A percentile compares a stretch with the other conserved stretches of the same genome.
Evolutionary conservation across 108 stramenopile species (phyloP).

Genomic region (Fragilaria radians): DNA sequence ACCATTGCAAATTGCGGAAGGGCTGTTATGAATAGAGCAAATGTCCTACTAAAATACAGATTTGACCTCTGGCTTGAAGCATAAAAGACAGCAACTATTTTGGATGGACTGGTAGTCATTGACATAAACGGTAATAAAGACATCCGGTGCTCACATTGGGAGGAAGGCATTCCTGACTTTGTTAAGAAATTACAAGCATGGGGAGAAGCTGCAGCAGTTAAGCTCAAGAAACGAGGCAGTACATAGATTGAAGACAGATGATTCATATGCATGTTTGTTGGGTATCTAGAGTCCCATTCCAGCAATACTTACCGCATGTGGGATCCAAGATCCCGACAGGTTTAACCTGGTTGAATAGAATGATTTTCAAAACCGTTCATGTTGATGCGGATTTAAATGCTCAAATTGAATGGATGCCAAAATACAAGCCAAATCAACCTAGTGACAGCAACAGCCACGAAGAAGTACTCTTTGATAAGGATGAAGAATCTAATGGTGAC

Average conservation of each 20-base stretch:
- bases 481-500: too few species aligned
- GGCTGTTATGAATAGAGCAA: slow-evolving; percentile 1
- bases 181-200: slow-evolving; percentile 7
- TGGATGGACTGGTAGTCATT: slow-evolving; percentile 14
- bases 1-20: slow-evolving; percentile 3
- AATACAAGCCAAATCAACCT: too few species aligned
- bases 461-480: too few species aligned
- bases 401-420: too few species aligned
- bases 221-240: neutral
- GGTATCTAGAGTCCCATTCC: slow-evolving; percentile 7
- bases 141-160: slow-evolving; percentile 8
- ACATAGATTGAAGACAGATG: slow-evolving; percentile 12
- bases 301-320: too few species aligned
- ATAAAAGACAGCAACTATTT: slow-evolving; percentile 2
- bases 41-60: too few species aligned
- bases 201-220: too few species aligned
- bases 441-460: too few species aligned
- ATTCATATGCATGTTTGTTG: slow-evolving; percentile 17
- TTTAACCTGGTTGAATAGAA: too few species aligned
- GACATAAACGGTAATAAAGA: slow-evolving; percentile 2
- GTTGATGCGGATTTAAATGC: too few species aligned
- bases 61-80: slow-evolving; percentile 2
- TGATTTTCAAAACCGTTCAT: too few species aligned
- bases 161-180: slow-evolving; percentile 6
- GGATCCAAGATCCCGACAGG: too few species aligned